Evolutionary conservation across 192 early-diverging fungal genomes (phyloP).

Genomic region (Chytriomyces hyalinus): DNA sequence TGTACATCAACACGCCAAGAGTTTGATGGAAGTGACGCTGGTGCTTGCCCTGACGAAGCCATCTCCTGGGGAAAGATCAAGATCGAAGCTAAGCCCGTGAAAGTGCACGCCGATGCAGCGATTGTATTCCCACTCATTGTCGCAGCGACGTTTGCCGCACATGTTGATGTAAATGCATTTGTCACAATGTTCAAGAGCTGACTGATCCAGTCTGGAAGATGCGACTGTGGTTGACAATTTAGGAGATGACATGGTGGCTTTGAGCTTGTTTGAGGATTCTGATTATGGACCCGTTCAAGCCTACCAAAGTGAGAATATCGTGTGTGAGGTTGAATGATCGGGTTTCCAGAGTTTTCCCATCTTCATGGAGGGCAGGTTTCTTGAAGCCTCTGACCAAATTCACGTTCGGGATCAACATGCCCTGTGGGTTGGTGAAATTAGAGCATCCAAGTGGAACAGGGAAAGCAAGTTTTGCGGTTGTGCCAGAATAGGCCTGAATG

Average conservation of each 20-base stretch:
- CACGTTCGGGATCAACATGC: neutral
- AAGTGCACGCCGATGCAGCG: constrained; percentile 92
- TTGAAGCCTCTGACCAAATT: neutral
- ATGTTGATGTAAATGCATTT: neutral
- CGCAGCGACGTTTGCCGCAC: constrained; percentile 94
- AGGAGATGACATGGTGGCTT: neutral
- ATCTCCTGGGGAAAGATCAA: too few species aligned
- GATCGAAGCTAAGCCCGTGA: constrained; percentile 79
- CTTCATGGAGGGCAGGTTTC: constrained; percentile 4
- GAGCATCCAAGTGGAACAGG: neutral
- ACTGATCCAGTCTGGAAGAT: neutral
- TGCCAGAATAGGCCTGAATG: neutral
- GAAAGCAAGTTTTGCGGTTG: neutral
- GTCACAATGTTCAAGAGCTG: neutral
- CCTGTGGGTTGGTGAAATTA: neutral
- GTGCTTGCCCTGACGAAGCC: too few species aligned
- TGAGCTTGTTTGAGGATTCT: neutral
- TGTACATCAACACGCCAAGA: too few species aligned
- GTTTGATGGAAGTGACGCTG: too few species aligned
- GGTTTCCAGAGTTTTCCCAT: constrained; percentile 1
- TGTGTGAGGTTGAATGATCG: neutral
- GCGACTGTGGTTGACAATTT: constrained; percentile 8
- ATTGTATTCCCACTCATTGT: constrained; percentile 94
- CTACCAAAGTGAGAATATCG: neutral
- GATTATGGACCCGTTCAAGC: neutral